phyloP scores from a whole-genome alignment of 2,329 filamentous ascomycete species.

The Epichloe festucae region DNA sequence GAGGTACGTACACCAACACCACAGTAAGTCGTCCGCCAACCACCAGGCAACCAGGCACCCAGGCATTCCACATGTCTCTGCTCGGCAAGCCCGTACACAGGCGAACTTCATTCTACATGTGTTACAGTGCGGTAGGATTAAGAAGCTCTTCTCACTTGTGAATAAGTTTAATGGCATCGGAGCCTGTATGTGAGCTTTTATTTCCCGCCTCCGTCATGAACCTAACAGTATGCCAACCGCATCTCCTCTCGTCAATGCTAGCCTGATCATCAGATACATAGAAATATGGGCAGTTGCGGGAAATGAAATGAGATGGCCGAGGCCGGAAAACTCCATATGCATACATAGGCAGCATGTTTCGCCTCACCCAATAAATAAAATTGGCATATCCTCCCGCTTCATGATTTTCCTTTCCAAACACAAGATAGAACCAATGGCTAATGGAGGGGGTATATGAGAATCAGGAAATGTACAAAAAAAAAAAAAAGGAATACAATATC shows the following conservation, averaged over 20 bases:
- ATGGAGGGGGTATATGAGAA: slow-evolving; percentile 2
- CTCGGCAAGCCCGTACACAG: neutral
- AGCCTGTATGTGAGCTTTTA: neutral
- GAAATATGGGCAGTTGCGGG: too few relatives aligned
- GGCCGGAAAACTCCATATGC: neutral
- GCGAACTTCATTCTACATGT: too few relatives aligned
- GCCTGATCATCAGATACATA: neutral
- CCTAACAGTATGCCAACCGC: neutral
- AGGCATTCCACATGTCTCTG: neutral
- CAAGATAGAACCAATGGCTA: neutral
- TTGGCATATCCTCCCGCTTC: neutral
- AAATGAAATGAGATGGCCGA: neutral
- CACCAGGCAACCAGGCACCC: neutral
- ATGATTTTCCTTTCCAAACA: neutral
- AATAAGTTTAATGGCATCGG: neutral
- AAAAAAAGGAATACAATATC: neutral
- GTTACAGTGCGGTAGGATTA: too few relatives aligned
- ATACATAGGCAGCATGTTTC: neutral
- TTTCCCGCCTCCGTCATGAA: neutral
- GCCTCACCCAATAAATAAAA: neutral
- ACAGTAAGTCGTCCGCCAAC: too few relatives aligned
- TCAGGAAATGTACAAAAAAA: neutral
- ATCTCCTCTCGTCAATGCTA: neutral
- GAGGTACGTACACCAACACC: too few relatives aligned
- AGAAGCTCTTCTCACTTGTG: neutral